phyloP scores from a whole-genome alignment of 139 green algal species.

The Closterium sp. region DNA sequence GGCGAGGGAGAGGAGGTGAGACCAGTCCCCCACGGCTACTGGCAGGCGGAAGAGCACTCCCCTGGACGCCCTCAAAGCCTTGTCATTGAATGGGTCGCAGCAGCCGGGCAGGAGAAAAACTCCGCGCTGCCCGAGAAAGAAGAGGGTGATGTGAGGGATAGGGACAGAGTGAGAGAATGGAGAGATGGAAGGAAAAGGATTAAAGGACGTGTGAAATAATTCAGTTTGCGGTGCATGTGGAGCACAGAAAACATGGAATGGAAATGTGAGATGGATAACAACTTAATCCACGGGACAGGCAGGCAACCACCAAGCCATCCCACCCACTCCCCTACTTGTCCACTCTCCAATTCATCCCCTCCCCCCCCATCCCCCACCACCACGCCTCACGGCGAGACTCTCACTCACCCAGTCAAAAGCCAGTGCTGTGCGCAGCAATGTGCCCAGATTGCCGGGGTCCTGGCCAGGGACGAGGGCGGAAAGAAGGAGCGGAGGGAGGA shows the following conservation, averaged over 20 bases:
- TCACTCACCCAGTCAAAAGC: slow-evolving; percentile 50
- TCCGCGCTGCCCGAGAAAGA: slow-evolving; percentile 23
- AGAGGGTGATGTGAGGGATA: not conserved
- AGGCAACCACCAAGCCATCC: not conserved
- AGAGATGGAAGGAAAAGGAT: not conserved
- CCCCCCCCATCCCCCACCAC: too few species aligned
- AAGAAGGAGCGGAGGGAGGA: not conserved
- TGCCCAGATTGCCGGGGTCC: slow-evolving; percentile 57
- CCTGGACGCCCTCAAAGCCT: slow-evolving; percentile 39
- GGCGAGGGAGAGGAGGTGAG: slow-evolving; percentile 19
- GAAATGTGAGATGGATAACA: too few species aligned
- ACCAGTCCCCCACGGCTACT: slow-evolving; percentile 20
- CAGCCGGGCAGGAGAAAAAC: slow-evolving; percentile 48
- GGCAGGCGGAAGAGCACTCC: slow-evolving; percentile 29
- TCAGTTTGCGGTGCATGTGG: too few species aligned
- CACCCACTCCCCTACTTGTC: not conserved
- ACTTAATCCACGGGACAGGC: too few species aligned
- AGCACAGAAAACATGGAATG: too few species aligned
- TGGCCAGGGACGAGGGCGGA: not conserved
- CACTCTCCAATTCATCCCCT: not conserved
- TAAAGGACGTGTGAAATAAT: too few species aligned
- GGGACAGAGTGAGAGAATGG: not conserved
- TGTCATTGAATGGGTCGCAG: slow-evolving; percentile 60
- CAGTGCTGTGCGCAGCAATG: slow-evolving; percentile 49
- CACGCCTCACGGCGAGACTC: too few species aligned